phyloP scores from a whole-genome alignment of 805 yeast species.

The Cyberlindnera euphorbiae region DNA sequence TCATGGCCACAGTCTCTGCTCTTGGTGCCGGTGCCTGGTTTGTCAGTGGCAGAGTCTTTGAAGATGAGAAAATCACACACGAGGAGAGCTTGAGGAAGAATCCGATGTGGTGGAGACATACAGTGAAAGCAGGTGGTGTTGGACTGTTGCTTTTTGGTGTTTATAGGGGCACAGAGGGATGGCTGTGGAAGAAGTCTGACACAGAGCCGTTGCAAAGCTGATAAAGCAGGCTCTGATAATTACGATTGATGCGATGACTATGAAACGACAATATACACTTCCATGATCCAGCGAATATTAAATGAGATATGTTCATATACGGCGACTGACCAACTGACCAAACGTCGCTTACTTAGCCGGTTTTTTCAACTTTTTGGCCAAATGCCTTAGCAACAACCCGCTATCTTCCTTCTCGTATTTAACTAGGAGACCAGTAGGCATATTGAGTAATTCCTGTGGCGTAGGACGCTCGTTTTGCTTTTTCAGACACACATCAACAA shows the following conservation, averaged over 20 bases:
- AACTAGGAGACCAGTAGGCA: conserved; percentile 28
- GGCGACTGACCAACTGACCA: too few species aligned
- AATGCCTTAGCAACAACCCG: conserved; percentile 34
- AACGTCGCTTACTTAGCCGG: not conserved
- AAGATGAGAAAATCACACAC: conserved; percentile 33
- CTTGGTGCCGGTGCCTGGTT: conserved; percentile 61
- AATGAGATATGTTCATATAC: too few species aligned
- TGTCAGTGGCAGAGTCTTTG: conserved; percentile 50
- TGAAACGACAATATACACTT: not conserved
- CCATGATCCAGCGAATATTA: not conserved
- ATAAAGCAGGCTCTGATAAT: not conserved
- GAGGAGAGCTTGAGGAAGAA: conserved; percentile 32
- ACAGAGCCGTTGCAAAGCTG: not conserved
- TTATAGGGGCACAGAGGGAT: conserved; percentile 61
- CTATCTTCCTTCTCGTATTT: conserved; percentile 31
- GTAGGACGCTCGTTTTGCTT: conserved; percentile 65
- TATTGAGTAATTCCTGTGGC: conserved; percentile 60
- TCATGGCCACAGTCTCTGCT: conserved; percentile 55
- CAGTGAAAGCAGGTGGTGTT: conserved; percentile 50
- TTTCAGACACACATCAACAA: conserved; percentile 70
- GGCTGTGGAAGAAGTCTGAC: conserved; percentile 40
- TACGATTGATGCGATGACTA: not conserved
- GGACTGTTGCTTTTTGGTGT: conserved; percentile 53
- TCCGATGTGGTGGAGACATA: conserved; percentile 60
- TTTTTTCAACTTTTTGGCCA: conserved; percentile 34